Evolutionary conservation across 139 green algal species (phyloP), one percentile per base, ranked within the genome.

Genomic region (Chlorella sp.): DNA sequence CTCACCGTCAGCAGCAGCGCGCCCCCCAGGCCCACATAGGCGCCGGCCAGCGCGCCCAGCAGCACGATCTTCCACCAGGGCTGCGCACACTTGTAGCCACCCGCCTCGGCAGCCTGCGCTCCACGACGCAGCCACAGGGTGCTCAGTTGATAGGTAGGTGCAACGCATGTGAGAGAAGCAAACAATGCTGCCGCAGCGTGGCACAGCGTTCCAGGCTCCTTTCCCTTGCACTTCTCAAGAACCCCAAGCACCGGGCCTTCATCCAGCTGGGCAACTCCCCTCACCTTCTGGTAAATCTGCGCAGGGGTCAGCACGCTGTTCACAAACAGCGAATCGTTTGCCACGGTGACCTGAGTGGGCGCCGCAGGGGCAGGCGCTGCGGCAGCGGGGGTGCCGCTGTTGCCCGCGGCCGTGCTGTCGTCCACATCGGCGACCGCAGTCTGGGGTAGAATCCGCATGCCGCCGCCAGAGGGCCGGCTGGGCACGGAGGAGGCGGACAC

Each of bases 11-110:
- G 77, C 14, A 87, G 77, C 58, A 95, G 80, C 56, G 92, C 67
- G n/a, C 75, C 87, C 0, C 92, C 91, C 59, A 96, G 83, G 50
- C 77, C 79, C 58, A 96, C 91, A 71, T 90, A 93, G 55, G 72
- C 79, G 23, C 92, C 92, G 2, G 88, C 91, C 74, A 91, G 58
- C 12, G 88, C 63, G 55, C 82, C 84, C 65, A 91, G 67, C 23
- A 89, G 41, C 14, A 90, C 83, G 8, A 79, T 86, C 77, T 88
- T 87, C 80, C 84, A 80, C 69, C 61, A 81, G 46, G 81, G 81
- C 38, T 82, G 35, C 19, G 33, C 8, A 0, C 71, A 46, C 71
- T 86, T 86, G 71, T 84, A 81, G 27, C 58, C 76, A 21, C 81
- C 81, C 27, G 61, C 42, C 31, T 53, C 71, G 21, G 78, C 79